Percentiles rank a stretch among this genome's conserved stretches.
Conservation (phyloP, 2,329 filamentous ascomycete species). For the Penicillium sp. region DNA sequence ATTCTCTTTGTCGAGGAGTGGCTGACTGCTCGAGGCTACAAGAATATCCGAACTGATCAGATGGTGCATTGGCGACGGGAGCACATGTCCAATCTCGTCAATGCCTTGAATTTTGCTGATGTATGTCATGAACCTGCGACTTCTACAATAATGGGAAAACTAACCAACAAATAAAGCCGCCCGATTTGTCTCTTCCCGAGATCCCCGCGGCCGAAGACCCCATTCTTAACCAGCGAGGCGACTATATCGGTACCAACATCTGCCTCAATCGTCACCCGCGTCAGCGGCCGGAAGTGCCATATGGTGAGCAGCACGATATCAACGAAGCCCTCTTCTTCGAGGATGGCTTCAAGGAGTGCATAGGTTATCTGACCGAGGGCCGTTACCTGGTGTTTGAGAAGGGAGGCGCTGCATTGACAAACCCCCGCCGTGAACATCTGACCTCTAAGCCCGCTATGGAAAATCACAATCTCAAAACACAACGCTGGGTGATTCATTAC, state of each 20-base stretch:
- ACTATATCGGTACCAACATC: slow-evolving; percentile 43
- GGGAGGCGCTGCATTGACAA: slow-evolving; percentile 42
- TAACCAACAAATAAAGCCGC: slow-evolving; percentile 26
- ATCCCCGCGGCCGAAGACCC: slow-evolving; percentile 45
- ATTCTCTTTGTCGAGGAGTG: slow-evolving; percentile 51
- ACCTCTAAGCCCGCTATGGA: slow-evolving; percentile 25
- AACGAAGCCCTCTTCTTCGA: slow-evolving; percentile 41
- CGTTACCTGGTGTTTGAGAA: slow-evolving; percentile 50
- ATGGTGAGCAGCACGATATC: slow-evolving; percentile 39
- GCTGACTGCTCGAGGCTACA: slow-evolving; percentile 40
- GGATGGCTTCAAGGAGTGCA: slow-evolving; percentile 50
- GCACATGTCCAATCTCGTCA: slow-evolving; percentile 47
- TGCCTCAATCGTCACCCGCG: slow-evolving; percentile 40
- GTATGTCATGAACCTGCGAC: slow-evolving; percentile 14
- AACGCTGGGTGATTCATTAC: slow-evolving; percentile 50
- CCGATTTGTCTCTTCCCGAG: slow-evolving; percentile 46
- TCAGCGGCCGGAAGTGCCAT: slow-evolving; percentile 46
- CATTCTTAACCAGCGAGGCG: slow-evolving; percentile 39
- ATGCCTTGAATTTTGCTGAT: slow-evolving; percentile 44
- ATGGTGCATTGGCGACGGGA: slow-evolving; percentile 45
- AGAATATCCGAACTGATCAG: slow-evolving; percentile 37
- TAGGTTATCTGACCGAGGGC: slow-evolving; percentile 51
- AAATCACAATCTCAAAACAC: slow-evolving; percentile 38
- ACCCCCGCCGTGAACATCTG: slow-evolving; percentile 11
- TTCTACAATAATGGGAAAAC: not conserved